phyloP scores from a whole-genome alignment of 768 basidiomycete genomes.

The Mycena leptocephala region DNA sequence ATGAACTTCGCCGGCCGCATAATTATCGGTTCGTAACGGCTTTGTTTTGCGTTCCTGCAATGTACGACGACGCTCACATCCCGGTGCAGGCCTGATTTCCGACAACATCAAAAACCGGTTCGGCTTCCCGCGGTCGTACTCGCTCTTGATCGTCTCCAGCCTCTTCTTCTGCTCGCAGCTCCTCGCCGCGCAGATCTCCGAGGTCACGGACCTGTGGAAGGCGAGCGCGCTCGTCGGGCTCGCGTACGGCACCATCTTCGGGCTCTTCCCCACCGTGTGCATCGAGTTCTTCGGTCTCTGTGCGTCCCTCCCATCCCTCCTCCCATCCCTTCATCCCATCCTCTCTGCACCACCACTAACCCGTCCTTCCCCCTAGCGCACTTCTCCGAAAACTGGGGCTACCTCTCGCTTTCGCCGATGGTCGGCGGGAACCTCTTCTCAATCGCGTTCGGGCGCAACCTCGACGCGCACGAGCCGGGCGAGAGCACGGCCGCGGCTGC shows the following conservation, averaged over 20 bases:
- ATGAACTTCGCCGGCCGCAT: conserved; percentile 89
- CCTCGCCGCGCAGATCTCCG: conserved; percentile 67
- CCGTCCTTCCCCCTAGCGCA: conserved; percentile 56
- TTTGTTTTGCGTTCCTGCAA: not conserved
- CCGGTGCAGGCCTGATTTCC: conserved; percentile 72
- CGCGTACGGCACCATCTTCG: conserved; percentile 73
- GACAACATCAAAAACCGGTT: conserved; percentile 75
- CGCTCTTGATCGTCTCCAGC: conserved; percentile 75
- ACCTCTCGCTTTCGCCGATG: conserved; percentile 71
- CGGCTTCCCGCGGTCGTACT: conserved; percentile 77
- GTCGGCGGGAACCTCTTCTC: conserved; percentile 79
- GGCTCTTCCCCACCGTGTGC: conserved; percentile 70
- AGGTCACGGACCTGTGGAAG: conserved; percentile 78
- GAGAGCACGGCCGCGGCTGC: conserved; percentile 27
- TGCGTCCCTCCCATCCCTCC: conserved; percentile 49
- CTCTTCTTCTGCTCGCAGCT: conserved; percentile 85
- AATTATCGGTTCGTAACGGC: conserved; percentile 69
- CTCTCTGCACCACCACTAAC: not conserved
- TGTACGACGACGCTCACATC: not conserved
- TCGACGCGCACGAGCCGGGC: conserved; percentile 68
- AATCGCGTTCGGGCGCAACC: conserved; percentile 76
- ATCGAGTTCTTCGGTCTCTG: conserved; percentile 84
- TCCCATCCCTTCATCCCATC: not conserved
- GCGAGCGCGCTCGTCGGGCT: conserved; percentile 61
- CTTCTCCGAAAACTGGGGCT: conserved; percentile 81